Evolutionary conservation across 2,329 filamentous ascomycete genomes (phyloP).

Genomic region (Aspergillus sp.): DNA sequence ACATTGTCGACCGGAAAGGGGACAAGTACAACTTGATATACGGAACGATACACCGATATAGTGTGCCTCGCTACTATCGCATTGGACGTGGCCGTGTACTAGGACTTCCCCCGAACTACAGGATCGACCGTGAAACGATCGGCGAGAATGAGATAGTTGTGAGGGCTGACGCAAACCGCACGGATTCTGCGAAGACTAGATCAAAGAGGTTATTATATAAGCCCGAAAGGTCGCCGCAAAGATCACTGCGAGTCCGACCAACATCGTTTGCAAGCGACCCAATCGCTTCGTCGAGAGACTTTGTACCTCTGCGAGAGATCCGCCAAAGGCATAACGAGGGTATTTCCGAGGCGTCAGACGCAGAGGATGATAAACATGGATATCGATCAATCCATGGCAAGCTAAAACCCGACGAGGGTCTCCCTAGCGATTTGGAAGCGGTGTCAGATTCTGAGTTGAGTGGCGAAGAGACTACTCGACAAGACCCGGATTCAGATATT

Average conservation of each 20-base stretch:
- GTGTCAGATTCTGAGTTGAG: slow-evolving; percentile 50
- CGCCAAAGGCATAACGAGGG: slow-evolving; percentile 43
- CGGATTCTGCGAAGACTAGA: slow-evolving; percentile 48
- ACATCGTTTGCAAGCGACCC: slow-evolving; percentile 16
- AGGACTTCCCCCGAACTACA: slow-evolving; percentile 60
- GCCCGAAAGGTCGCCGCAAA: slow-evolving; percentile 19
- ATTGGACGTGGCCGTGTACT: slow-evolving; percentile 68
- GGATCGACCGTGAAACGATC: slow-evolving; percentile 65
- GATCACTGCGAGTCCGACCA: slow-evolving; percentile 28
- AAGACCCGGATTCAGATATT: slow-evolving; percentile 46
- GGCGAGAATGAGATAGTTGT: slow-evolving; percentile 41
- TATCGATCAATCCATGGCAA: slow-evolving; percentile 68
- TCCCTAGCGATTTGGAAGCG: slow-evolving; percentile 50
- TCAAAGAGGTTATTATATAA: slow-evolving; percentile 41
- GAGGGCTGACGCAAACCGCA: slow-evolving; percentile 31
- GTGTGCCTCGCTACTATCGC: slow-evolving; percentile 69
- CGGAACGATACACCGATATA: slow-evolving; percentile 69
- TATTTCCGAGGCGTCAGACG: slow-evolving; percentile 29
- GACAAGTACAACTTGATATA: slow-evolving; percentile 75
- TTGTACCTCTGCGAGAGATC: slow-evolving; percentile 28
- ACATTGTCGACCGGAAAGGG: slow-evolving; percentile 69
- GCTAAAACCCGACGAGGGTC: slow-evolving; percentile 49
- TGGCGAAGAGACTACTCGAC: slow-evolving; percentile 38
- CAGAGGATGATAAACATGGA: slow-evolving; percentile 53
- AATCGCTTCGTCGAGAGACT: slow-evolving; percentile 30